Percentiles rank a stretch among this genome's conserved stretches.
These are phyloP conservation scores for Capronia coronata DNA, from an alignment of 2,329 filamentous ascomycete species.

Conservation along the genomic window DNA sequence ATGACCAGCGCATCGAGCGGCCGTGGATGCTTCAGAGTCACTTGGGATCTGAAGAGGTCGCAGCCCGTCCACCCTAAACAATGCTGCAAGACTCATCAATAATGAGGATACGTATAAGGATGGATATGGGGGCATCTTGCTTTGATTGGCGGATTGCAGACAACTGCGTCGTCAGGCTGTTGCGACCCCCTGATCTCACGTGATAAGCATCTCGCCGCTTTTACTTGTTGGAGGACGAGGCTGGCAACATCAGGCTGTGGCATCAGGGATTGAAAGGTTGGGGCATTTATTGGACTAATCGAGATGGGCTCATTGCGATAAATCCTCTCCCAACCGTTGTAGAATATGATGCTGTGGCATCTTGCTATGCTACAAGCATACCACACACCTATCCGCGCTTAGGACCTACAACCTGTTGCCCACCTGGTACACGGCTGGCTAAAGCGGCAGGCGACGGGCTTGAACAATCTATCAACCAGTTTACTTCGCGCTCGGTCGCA, in stretches of 20 bases:
- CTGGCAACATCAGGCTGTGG: background rate
- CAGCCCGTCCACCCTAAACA: background rate
- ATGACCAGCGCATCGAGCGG: slow-evolving; percentile 24
- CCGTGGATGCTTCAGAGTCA: slow-evolving; percentile 1
- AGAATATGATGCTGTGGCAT: too few species aligned
- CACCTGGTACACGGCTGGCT: background rate
- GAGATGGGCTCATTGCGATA: too few species aligned
- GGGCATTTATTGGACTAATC: too few species aligned
- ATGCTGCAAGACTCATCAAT: background rate
- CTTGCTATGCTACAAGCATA: background rate
- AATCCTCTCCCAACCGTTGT: too few species aligned
- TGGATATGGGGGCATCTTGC: background rate
- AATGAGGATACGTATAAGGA: background rate
- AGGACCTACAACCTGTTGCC: background rate
- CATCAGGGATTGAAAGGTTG: too few species aligned
- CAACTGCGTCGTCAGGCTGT: background rate
- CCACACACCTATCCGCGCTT: background rate
- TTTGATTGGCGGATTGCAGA: background rate
- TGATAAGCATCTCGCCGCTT: background rate
- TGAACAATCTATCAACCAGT: background rate
- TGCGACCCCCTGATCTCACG: background rate
- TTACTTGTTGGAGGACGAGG: background rate
- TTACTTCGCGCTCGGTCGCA: background rate
- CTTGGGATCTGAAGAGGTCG: background rate
- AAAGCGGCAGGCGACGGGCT: background rate